Evolutionary conservation across 2,329 filamentous ascomycete species (phyloP).

Genomic region (Penicillium palitans): DNA sequence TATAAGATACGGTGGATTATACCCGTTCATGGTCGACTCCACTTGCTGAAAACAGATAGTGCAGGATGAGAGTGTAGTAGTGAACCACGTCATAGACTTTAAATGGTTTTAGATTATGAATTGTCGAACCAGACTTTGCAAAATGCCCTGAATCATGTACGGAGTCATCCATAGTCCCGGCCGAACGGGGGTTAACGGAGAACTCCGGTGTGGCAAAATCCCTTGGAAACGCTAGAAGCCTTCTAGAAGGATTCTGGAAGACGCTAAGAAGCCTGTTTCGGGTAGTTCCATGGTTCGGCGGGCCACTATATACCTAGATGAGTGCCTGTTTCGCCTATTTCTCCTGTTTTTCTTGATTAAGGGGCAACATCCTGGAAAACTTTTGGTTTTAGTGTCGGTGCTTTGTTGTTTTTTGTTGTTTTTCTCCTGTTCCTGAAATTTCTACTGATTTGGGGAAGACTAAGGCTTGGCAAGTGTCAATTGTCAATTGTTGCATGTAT

Average conservation of each 20-base stretch:
- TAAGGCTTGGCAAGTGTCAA: conserved; percentile 6
- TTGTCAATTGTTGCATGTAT: background rate
- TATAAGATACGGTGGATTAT: background rate
- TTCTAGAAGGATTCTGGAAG: conserved; percentile 37
- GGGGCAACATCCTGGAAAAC: background rate
- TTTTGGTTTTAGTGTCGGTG: background rate
- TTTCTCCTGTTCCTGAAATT: conserved; percentile 3
- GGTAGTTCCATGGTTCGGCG: conserved; percentile 5
- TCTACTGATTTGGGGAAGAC: background rate
- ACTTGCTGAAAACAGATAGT: conserved; percentile 10
- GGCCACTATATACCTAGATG: background rate
- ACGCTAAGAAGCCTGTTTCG: conserved; percentile 25
- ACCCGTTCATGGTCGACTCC: background rate
- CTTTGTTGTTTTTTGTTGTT: background rate
- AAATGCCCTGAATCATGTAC: background rate
- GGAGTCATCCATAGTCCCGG: background rate
- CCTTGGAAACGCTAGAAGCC: conserved; percentile 27
- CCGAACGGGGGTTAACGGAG: background rate
- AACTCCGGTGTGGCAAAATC: conserved; percentile 16
- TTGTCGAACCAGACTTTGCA: background rate
- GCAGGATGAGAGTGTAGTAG: background rate
- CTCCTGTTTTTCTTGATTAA: background rate
- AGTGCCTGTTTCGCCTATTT: background rate
- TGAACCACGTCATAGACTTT: conserved; percentile 18
- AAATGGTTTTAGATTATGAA: background rate